Evolutionary conservation across 306 rosid species (phyloP), one percentile per base, ranked within the genome.

Genomic region (Cucumis cinereus): DNA sequence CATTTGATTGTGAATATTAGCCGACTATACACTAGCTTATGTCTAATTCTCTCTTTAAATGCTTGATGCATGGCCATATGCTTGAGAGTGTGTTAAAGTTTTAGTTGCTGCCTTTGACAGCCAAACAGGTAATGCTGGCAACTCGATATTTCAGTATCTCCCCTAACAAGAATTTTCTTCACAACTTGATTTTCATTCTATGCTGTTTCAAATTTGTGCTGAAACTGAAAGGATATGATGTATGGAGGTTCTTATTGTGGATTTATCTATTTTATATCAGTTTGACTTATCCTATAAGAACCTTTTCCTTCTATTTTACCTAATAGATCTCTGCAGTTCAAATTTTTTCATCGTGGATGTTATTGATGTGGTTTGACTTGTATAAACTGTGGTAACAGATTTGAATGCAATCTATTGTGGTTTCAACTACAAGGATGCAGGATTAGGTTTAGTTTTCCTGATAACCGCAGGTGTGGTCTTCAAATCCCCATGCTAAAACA

Each of bases 1-100:
- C 36, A 16, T 69, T 69, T 14, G 75, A 69, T 69, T 69, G 75
- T 69, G 75, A 69, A 69, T 69, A 69, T 5, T 45, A 69, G 52
- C 74, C 55, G 13, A 11, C 17, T 14, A 40, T 45, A 69, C 52
- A 40, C 0, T 45, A 69, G 56, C 22, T 22, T 69, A 47, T 45
- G 20, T 71, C 43, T 71, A 71, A 49, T 49, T 50, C 58, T 9
- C 10, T 71, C 59, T 8, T 28, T 26, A n/a, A n/a, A n/a, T 16
- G 70, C 70, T 62, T 62, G 70, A 28, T 28, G 9, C 47, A 28
- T 28, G 41, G 41, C 67, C 67, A 7, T 26, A 30, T 55, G 23
- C 41, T 30, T 30, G 69, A 30, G 22, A 6, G 3, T 35, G 71
- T 19, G 20, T 63, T 35, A n/a, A 61, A 61, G 69, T 61, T 16